Evolutionary conservation across 164 flowering plant genomes (phyloP).

Genomic region (Dillenia suffruticosa): DNA sequence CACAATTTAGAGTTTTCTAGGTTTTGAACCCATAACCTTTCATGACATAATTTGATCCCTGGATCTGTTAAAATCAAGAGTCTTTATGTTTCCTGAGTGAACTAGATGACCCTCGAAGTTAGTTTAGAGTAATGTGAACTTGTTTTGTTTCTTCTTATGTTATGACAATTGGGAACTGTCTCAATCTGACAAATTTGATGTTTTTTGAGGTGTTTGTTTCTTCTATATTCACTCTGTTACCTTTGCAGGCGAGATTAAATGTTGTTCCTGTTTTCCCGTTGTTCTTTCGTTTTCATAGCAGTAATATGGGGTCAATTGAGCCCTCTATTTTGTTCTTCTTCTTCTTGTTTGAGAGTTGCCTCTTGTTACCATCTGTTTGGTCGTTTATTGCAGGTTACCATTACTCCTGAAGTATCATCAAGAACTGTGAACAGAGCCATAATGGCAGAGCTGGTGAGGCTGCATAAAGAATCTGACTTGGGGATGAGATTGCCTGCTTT

Average conservation of each 20-base stretch:
- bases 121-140: too few species aligned
- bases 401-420: slow-evolving; percentile 83
- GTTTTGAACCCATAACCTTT: too few species aligned
- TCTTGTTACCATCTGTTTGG: slow-evolving; percentile 2
- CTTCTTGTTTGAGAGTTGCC: neutral
- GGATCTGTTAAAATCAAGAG: too few species aligned
- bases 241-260: slow-evolving; percentile 21
- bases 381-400: slow-evolving; percentile 59
- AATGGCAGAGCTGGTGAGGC: slow-evolving; percentile 72
- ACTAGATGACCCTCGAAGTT: too few species aligned
- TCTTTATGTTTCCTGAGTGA: too few species aligned
- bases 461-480: slow-evolving; percentile 71
- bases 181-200: too few species aligned
- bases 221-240: slow-evolving; percentile 7
- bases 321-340: slow-evolving; percentile 29
- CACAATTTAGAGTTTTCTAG: too few species aligned
- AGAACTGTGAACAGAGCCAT: slow-evolving; percentile 67
- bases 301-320: slow-evolving; percentile 10
- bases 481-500: slow-evolving; percentile 91
- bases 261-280: slow-evolving; percentile 11
- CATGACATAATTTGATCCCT: too few species aligned
- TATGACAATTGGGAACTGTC: too few species aligned
- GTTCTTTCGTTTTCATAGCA: slow-evolving; percentile 15
- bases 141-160: too few species aligned
- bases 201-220: neutral